Evolutionary conservation across 805 yeast genomes (phyloP), one percentile per base, ranked within the genome.

Genomic region (Candida awuae): DNA sequence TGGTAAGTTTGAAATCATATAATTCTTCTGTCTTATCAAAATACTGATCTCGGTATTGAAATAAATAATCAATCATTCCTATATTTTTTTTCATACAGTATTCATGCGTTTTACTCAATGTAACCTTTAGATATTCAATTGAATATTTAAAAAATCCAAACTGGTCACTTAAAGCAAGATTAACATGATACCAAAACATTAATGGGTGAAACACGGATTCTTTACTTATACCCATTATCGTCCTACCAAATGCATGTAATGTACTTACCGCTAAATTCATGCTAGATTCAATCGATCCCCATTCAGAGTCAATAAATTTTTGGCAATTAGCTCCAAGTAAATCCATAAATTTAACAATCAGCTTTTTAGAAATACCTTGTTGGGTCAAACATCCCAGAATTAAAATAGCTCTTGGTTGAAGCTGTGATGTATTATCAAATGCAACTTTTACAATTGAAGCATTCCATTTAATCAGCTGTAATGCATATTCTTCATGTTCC

Each of bases 331-430:
- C 43, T 32, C 51, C 61, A 46, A 53, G 20, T 12, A 43, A 35
- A 13, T 41, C 45, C 30, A 55, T 38, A 29, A 53, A 50, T 28
- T 46, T 53, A 7, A 49, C 19, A 12, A 52, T 73, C 48, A 64
- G 52, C n/a, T 66, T 63, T 49, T 79, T 84, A 35, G 75, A 73
- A 19, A 81, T 71, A 20, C 85, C 86, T 10, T 66, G 60, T 44
- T 73, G 73, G 0, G 84, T 70, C 32, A 85, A 56, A 27, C 80
- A 74, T 29, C 95, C 92, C 14, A 84, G 66, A 6, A 83, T 71
- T 45, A 84, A 62, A 45, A 80, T 62, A 0, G 87, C 84, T 39
- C 90, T 66, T 5, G 75, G 73, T 49, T 82, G 84, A 35, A 83
- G 66, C 27, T 78, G 70, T 0, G 84, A 73, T 19, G 68, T 66